Evolutionary conservation across 768 basidiomycete species (phyloP).

Genomic region (Coprinopsis marcescibilis): DNA sequence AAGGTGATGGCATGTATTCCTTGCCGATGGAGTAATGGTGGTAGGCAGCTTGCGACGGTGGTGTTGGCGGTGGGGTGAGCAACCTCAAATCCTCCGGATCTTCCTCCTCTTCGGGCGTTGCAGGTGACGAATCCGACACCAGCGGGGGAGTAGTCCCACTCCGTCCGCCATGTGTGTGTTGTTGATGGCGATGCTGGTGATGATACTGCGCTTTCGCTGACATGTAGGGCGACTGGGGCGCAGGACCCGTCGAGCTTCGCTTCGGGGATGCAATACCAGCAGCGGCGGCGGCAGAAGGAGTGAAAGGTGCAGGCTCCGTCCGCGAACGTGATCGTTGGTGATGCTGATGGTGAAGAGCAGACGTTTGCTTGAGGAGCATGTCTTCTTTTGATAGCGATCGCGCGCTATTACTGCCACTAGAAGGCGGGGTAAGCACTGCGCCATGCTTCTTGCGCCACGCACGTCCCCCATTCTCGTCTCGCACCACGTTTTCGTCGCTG

Average conservation of each 20-base stretch:
- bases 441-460: neutral
- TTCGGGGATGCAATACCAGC: slow-evolving; percentile 3
- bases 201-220: neutral
- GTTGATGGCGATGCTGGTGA: slow-evolving; percentile 3
- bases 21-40: neutral
- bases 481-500: slow-evolving; percentile 8
- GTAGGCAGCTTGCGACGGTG: slow-evolving; percentile 7
- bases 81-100: slow-evolving; percentile 11
- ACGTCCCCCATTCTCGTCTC: slow-evolving; percentile 8
- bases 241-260: slow-evolving; percentile 1
- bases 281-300: neutral
- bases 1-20: slow-evolving; percentile 8
- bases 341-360: neutral
- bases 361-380: neutral
- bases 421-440: neutral
- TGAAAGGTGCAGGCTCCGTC: slow-evolving; percentile 4
- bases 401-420: slow-evolving; percentile 9
- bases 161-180: neutral
- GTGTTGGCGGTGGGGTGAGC: slow-evolving; percentile 14
- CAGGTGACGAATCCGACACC: slow-evolving; percentile 11
- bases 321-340: slow-evolving; percentile 1
- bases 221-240: neutral
- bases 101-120: slow-evolving; percentile 6
- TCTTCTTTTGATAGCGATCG: slow-evolving; percentile 1
- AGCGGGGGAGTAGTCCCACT: slow-evolving; percentile 14